These are phyloP conservation scores for Beauveria varroae DNA, from an alignment of 2,329 filamentous ascomycete genomes.

Conservation along the genomic window DNA sequence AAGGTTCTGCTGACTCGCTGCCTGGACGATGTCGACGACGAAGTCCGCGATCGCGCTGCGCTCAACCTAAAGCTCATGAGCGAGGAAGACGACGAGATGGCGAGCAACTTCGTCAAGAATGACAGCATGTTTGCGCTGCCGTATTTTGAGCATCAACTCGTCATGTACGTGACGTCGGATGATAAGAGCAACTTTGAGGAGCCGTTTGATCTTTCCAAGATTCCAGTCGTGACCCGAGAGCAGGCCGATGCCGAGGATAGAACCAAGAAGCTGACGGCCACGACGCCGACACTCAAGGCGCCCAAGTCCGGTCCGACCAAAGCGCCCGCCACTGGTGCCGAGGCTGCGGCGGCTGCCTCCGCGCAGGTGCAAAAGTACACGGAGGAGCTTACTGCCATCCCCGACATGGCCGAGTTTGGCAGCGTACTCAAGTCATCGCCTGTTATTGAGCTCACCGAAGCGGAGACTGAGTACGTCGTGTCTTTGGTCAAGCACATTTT, in stretches of 20 bases:
- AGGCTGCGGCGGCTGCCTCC: slow-evolving; percentile 67
- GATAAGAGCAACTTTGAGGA: slow-evolving; percentile 76
- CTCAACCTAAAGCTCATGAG: slow-evolving; percentile 88
- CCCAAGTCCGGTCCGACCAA: slow-evolving; percentile 75
- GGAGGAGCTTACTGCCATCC: slow-evolving; percentile 78
- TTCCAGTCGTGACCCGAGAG: slow-evolving; percentile 90
- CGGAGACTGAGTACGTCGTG: slow-evolving; percentile 96
- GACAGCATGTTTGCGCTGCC: slow-evolving; percentile 94
- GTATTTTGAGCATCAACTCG: slow-evolving; percentile 92
- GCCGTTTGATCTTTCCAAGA: slow-evolving; percentile 84
- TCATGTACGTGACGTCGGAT: slow-evolving; percentile 93
- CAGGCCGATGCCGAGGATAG: slow-evolving; percentile 94
- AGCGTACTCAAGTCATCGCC: slow-evolving; percentile 84
- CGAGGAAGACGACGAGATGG: slow-evolving; percentile 83
- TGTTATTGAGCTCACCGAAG: slow-evolving; percentile 84
- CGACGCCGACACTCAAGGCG: slow-evolving; percentile 88
- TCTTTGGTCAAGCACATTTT: slow-evolving; percentile 93
- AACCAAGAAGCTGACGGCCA: slow-evolving; percentile 92
- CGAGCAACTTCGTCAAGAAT: slow-evolving; percentile 85
- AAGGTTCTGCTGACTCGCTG: slow-evolving; percentile 87
- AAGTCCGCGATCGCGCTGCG: slow-evolving; percentile 91
- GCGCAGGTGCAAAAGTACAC: slow-evolving; percentile 83
- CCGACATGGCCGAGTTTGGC: slow-evolving; percentile 86
- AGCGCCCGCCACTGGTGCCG: slow-evolving; percentile 58
- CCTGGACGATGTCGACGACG: slow-evolving; percentile 93